These are phyloP conservation scores for Retiboletus flavoniger DNA, from an alignment of 1,284 basidiomycete species.

Conservation along the genomic window DNA sequence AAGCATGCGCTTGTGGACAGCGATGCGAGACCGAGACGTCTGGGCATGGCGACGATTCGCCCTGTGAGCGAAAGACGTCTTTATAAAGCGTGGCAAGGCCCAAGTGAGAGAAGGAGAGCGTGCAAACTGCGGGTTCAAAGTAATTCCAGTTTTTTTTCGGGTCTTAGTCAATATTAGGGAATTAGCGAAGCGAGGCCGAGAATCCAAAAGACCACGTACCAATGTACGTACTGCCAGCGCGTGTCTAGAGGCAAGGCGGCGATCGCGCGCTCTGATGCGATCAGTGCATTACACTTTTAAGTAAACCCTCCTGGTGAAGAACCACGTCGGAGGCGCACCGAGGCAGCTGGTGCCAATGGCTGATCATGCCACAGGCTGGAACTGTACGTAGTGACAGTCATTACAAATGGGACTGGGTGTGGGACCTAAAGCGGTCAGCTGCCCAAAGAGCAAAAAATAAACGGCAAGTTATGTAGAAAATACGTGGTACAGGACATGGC, in stretches of 20 bases:
- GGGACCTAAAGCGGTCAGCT: constrained; percentile 5
- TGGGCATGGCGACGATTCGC: constrained; percentile 16
- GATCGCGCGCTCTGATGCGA: too few species aligned
- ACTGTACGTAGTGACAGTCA: neutral
- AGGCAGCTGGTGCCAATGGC: neutral
- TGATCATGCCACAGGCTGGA: neutral
- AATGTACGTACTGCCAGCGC: constrained; percentile 10
- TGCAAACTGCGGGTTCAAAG: neutral
- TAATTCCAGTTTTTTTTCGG: neutral
- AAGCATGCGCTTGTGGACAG: constrained; percentile 15
- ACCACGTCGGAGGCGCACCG: neutral
- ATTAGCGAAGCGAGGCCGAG: neutral
- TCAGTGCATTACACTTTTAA: neutral
- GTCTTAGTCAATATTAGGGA: neutral
- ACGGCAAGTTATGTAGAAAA: neutral
- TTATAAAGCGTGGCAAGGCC: constrained; percentile 3
- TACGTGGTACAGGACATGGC: neutral
- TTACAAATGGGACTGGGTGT: neutral
- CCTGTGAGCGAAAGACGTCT: neutral
- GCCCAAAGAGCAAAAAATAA: neutral
- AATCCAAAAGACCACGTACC: neutral
- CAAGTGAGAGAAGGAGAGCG: neutral
- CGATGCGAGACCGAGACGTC: constrained; percentile 11
- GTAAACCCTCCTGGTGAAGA: too few species aligned
- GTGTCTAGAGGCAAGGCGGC: neutral